Base-by-base conservation (phyloP, 2,329 filamentous ascomycete genomes). In the Mariannaea elegans region DNA sequence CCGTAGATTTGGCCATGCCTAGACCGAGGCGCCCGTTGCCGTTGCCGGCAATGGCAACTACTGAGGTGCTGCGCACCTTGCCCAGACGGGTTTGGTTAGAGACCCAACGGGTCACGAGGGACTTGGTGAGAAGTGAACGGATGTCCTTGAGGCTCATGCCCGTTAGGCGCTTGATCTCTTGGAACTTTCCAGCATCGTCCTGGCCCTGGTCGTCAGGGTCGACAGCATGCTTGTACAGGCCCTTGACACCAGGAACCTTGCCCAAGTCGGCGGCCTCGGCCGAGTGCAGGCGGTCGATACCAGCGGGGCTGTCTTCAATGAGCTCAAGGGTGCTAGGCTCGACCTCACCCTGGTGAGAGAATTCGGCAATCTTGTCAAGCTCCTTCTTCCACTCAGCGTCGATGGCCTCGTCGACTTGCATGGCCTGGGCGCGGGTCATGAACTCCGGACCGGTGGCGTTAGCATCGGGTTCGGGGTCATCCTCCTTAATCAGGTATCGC, bases 81-180 rank as follows among this genome's bases (percentile, higher is more conserved):
- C 95, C 95, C 78, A 99, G 87, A 81, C 94, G 91, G 19, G 95
- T 98, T 84, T 98, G 94, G 79, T 99, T 98, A 65, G 87, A 82
- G 59, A 99, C 95, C 38, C 79, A 78, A 72, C 94, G 91, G 4
- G 74, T 73, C 45, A 97, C 90, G 45, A 99, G 79, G 46, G 84
- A 82, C 83, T 96, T 97, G 65, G 86, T 80, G 58, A 85, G 82
- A 59, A 97, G 73, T 5, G 72, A 66, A 45, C 82, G 65, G 66
- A 89, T 83, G 21, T 88, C 77, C 49, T 72, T 67, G 56, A 88
- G 77, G 16, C 68, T 79, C 75, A 88, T 73, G 65, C 85, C 85
- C 47, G 84, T 87, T 63, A 82, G 75, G 65, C 77, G 79, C 77
- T 86, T 85, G 68, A 86, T 75, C 61, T 82, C 78, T 68, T 81